Evolutionary conservation across 495 filamentous ascomycete species (phyloP), one percentile per base, ranked within the genome.

Genomic region (Daldinia concentrica): DNA sequence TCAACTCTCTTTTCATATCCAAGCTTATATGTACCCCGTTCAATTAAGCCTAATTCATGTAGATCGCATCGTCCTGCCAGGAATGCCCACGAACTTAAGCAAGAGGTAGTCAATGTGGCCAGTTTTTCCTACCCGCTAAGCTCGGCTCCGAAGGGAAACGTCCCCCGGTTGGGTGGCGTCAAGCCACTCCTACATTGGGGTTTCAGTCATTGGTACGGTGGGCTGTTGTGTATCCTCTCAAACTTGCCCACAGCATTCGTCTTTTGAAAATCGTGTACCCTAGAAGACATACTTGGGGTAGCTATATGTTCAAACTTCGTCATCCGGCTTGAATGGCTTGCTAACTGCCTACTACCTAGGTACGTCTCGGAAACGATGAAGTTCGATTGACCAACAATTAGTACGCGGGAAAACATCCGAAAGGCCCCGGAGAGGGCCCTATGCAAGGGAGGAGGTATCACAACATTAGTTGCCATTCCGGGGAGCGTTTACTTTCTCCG

Each of bases 161-260:
- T 68, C 22, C 54, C 60, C 55, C 55, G 58, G 36, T 27, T 58
- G 22, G 51, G 56, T 64, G 70, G 70, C 65, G 55, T 64, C 12
- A 54, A 62, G 55, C 58, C 51, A 59, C 52, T 50, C 24, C 54
- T 61, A 59, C 69, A 72, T 68, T 45, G 39, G 37, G 57, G 68
- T 57, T 71, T 24, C 57, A 71, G 51, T 62, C 41, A 29, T n/a
- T 66, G 60, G 43, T 30, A 52, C 6, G 60, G 59, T 60, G 36
- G 29, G 59, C 22, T 58, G 6, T 32, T 63, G 24, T 58, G 34
- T 55, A 61, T 64, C 67, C 37, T 61, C 55, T 56, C 62, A 66
- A 62, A 14, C 41, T 39, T 22, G 30, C 22, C 54, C 14, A 52
- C 32, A 34, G 30, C 34, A 22, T 43, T 14, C 9, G 8, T 52